Evolutionary conservation across 768 basidiomycete species (phyloP).

Genomic region (Lentinula lateritia): DNA sequence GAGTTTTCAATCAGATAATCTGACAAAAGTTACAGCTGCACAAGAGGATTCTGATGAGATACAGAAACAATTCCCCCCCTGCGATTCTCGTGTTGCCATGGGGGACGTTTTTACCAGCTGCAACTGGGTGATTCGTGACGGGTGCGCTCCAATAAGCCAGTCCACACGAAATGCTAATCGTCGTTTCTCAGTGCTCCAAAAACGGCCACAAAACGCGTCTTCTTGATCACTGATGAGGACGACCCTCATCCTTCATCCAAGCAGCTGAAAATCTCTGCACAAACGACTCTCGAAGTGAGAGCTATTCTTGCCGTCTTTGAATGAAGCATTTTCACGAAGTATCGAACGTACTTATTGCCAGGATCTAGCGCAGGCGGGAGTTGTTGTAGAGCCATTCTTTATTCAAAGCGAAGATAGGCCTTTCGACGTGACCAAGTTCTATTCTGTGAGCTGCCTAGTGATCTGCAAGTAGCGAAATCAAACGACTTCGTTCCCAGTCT

Average conservation of each 20-base stretch:
- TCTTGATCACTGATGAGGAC: constrained; percentile 90
- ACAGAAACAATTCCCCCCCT: constrained; percentile 57
- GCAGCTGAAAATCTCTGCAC: constrained; percentile 62
- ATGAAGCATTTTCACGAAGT: background rate
- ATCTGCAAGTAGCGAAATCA: background rate
- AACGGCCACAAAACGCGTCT: constrained; percentile 87
- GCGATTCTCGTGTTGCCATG: constrained; percentile 61
- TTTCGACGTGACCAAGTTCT: constrained; percentile 75
- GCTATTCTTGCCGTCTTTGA: background rate
- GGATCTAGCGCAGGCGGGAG: constrained; percentile 80
- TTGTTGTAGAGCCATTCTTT: constrained; percentile 84
- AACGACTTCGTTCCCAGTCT: constrained; percentile 33
- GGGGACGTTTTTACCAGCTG: constrained; percentile 90
- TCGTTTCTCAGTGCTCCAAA: constrained; percentile 60
- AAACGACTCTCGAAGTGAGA: constrained; percentile 64
- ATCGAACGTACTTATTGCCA: constrained; percentile 21
- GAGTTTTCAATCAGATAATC: background rate
- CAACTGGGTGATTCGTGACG: constrained; percentile 84
- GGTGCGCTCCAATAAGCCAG: constrained; percentile 37
- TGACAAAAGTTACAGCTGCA: constrained; percentile 38
- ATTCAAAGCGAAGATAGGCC: constrained; percentile 62
- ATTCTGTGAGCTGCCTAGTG: constrained; percentile 47
- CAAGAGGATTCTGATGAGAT: constrained; percentile 59
- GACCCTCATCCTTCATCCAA: constrained; percentile 59
- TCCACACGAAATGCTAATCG: background rate